phyloP scores from a whole-genome alignment of 1,139 yeast species.

The Citeromyces hawaiiensis region DNA sequence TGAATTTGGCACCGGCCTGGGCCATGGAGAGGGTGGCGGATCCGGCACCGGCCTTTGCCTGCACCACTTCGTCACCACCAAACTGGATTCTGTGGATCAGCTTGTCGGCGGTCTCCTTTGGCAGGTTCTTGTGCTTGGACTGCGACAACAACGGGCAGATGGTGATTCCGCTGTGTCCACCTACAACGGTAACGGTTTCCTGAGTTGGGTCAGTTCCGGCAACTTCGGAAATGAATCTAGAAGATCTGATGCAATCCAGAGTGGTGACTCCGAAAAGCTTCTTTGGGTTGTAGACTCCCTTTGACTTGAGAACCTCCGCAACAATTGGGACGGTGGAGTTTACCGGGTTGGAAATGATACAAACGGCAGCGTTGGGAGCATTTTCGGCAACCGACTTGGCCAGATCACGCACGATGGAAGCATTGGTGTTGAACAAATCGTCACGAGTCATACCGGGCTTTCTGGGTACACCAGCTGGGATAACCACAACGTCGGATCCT shows the following conservation, averaged over 20 bases:
- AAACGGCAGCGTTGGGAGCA: conserved; percentile 80
- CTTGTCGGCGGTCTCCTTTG: conserved; percentile 42
- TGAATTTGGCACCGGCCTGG: conserved; percentile 92
- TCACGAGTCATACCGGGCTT: conserved; percentile 99
- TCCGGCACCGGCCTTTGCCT: conserved; percentile 98
- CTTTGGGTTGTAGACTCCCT: conserved; percentile 83
- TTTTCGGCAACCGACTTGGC: conserved; percentile 80
- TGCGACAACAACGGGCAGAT: conserved; percentile 89
- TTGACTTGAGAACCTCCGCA: conserved; percentile 80
- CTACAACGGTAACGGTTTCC: conserved; percentile 74
- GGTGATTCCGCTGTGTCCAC: conserved; percentile 98
- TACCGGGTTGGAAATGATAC: conserved; percentile 92
- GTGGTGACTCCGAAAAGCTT: conserved; percentile 96
- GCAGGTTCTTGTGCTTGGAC: conserved; percentile 40
- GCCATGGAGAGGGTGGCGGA: conserved; percentile 99
- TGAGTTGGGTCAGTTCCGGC: conserved; percentile 43
- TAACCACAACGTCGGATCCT: conserved; percentile 77
- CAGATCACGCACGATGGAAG: conserved; percentile 86
- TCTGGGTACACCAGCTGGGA: conserved; percentile 99
- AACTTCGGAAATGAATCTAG: conserved; percentile 77
- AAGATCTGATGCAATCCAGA: conserved; percentile 85
- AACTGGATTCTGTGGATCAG: conserved; percentile 91
- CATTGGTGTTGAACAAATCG: conserved; percentile 94
- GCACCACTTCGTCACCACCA: conserved; percentile 98
- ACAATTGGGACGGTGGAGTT: conserved; percentile 98